Evolutionary conservation across 108 stramenopile species (phyloP).

Genomic region (Cyclotella distinguenda): DNA sequence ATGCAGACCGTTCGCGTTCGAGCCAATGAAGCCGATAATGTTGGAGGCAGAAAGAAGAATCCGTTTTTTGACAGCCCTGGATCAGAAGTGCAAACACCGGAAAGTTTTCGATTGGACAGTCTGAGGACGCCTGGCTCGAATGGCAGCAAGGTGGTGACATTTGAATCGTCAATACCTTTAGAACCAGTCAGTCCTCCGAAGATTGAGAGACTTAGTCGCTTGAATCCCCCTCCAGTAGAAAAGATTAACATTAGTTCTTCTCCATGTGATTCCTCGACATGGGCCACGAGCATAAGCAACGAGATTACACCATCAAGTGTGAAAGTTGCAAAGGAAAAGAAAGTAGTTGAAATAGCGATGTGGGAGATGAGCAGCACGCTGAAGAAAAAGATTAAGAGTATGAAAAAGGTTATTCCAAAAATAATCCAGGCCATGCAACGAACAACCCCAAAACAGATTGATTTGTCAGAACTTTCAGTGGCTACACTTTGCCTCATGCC

Average conservation of each 20-base stretch:
- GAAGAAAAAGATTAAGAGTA: slow-evolving; percentile 30
- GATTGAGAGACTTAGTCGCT: slow-evolving; percentile 12
- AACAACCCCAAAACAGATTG: slow-evolving; percentile 8
- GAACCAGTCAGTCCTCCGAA: slow-evolving; percentile 28
- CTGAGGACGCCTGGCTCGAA: neutral
- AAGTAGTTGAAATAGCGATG: slow-evolving; percentile 3
- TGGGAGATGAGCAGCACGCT: slow-evolving; percentile 18
- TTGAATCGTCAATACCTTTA: neutral
- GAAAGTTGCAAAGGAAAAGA: slow-evolving; percentile 8
- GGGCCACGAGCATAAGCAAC: slow-evolving; percentile 12
- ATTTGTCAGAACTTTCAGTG: slow-evolving; percentile 38
- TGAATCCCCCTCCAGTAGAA: slow-evolving; percentile 4
- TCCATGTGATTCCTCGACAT: slow-evolving; percentile 27
- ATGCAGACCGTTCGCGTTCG: neutral
- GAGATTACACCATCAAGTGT: neutral
- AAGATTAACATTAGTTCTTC: slow-evolving; percentile 4
- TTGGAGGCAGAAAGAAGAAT: neutral
- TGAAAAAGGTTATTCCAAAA: slow-evolving; percentile 35
- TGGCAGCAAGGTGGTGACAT: slow-evolving; percentile 3
- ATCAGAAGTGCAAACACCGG: neutral
- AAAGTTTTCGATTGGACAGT: neutral
- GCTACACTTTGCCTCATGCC: slow-evolving; percentile 43
- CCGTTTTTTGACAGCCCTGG: slow-evolving; percentile 17
- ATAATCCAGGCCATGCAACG: slow-evolving; percentile 23
- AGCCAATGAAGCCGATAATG: neutral